Evolutionary conservation across 257 asterid species (phyloP), one percentile per base, ranked within the genome.

Genomic region (Anisodus tanguticus): DNA sequence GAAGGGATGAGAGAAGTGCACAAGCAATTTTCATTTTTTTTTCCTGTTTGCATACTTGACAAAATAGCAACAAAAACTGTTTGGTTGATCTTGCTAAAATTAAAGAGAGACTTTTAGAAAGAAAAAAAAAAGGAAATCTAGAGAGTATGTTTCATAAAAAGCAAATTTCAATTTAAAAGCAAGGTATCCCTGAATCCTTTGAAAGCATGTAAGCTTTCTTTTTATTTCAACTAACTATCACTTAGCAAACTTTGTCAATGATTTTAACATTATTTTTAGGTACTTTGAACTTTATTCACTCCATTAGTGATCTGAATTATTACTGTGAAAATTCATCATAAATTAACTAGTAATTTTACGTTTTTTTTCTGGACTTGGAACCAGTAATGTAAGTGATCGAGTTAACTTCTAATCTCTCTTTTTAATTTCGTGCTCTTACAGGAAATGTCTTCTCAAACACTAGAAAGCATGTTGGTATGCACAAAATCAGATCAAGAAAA

Each of bases 401-500:
- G 13, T 16, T 31, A 31, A 31, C 35, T 31, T 70, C 16, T 59
- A 37, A 59, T 26, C 55, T 19, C 5, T 47, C 41, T 12, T 82
- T 57, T 8, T 8, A 43, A 0, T 8, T 70, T 16, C 17, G 15
- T 70, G n/a, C 10, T 22, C 6, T 45, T 59, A 17, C 91, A 94
- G 97, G 98, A 95, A 84, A 88, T 94, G 91, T 82, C 90, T 17
- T 89, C 97, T 3, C 92, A 93, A 64, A 92, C 97, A 26, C 93
- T 95, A 51, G 98, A 92, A 84, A 95, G 97, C 94, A 90, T 95
- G 92, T 81, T 94, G 79, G 95, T 57, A 0, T 92, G 99, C 94
- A 85, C 89, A 74, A 93, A 91, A 83, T 16, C 88, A 0, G 91
- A 90, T 86, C 95, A 89, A 84, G 97, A 94, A 31, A 94, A 91